Evolutionary conservation across 1,139 yeast species (phyloP).

Genomic region (Saccharomyces hybrid): DNA sequence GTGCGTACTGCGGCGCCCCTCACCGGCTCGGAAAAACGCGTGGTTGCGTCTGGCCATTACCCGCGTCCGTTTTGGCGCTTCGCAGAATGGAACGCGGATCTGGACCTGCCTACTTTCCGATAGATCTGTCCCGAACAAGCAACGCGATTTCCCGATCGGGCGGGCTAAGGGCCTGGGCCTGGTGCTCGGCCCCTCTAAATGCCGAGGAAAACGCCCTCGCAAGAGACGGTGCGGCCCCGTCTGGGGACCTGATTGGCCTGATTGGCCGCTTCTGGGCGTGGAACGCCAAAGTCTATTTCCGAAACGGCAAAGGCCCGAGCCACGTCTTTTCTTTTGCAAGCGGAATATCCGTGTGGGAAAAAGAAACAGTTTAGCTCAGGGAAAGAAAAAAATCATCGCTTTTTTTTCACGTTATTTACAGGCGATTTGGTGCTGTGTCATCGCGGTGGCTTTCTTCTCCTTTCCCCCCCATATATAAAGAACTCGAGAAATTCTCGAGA

Average conservation of each 20-base stretch:
- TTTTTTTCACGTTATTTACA: not conserved
- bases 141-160: not conserved
- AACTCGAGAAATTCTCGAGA: not conserved
- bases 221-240: not conserved
- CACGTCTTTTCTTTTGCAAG: not conserved
- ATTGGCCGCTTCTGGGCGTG: slow-evolving; percentile 3
- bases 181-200: not conserved
- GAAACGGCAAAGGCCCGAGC: not conserved
- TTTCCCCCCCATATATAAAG: not conserved
- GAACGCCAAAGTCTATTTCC: slow-evolving; percentile 1
- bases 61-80: slow-evolving; percentile 2
- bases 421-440: not conserved
- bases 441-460: not conserved
- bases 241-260: not conserved
- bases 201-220: not conserved
- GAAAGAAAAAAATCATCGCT: not conserved
- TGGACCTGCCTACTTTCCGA: not conserved
- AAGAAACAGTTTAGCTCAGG: not conserved
- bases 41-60: not conserved
- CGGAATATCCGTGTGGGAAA: not conserved
- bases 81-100: not conserved
- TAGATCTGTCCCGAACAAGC: not conserved
- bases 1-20: not conserved
- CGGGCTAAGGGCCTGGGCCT: not conserved
- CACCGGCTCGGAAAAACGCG: not conserved